These are phyloP conservation scores for Euphorbia schlechtendalii DNA, from an alignment of 441 rosid species.

Conservation along the genomic window DNA sequence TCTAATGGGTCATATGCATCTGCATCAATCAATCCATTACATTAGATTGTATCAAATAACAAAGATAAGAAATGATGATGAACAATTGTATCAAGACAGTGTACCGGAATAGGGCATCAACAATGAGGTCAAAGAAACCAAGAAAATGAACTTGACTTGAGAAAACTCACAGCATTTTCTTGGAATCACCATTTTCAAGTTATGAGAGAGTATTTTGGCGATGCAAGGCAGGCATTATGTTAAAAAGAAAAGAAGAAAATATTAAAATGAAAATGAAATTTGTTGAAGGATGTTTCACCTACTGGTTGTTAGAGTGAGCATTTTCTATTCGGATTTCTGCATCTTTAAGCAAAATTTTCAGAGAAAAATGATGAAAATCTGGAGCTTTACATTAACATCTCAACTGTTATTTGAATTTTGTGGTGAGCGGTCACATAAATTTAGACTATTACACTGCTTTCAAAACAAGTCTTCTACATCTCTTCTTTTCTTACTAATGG, in stretches of 20 bases:
- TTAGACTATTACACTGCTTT: neutral
- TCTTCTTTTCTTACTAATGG: too few relatives aligned
- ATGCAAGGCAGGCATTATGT: conserved; percentile 3
- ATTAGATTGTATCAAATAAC: neutral
- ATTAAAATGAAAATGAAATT: conserved; percentile 12
- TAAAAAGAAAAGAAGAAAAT: conserved; percentile 19
- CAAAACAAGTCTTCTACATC: too few relatives aligned
- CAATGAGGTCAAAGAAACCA: conserved; percentile 23
- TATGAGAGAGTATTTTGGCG: conserved; percentile 13
- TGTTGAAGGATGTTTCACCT: conserved; percentile 36
- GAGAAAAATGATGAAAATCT: neutral
- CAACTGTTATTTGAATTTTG: conserved; percentile 18
- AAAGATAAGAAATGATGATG: neutral
- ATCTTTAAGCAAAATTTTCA: conserved; percentile 38
- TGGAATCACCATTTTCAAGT: conserved; percentile 20
- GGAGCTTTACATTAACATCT: conserved; percentile 17
- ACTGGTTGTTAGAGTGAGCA: conserved; percentile 33
- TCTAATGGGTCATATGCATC: conserved; percentile 67
- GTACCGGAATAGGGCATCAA: conserved; percentile 43
- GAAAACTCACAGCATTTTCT: conserved; percentile 11
- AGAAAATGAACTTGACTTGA: conserved; percentile 21
- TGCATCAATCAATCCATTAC: conserved; percentile 15
- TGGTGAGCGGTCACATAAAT: neutral
- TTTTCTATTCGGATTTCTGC: conserved; percentile 22
- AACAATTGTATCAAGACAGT: conserved; percentile 5